Percentiles rank a stretch among this genome's conserved stretches.
Evolutionary conservation across 192 early-diverging fungal genomes (phyloP).

Genomic region (Gryganskiella cystojenkinii): DNA sequence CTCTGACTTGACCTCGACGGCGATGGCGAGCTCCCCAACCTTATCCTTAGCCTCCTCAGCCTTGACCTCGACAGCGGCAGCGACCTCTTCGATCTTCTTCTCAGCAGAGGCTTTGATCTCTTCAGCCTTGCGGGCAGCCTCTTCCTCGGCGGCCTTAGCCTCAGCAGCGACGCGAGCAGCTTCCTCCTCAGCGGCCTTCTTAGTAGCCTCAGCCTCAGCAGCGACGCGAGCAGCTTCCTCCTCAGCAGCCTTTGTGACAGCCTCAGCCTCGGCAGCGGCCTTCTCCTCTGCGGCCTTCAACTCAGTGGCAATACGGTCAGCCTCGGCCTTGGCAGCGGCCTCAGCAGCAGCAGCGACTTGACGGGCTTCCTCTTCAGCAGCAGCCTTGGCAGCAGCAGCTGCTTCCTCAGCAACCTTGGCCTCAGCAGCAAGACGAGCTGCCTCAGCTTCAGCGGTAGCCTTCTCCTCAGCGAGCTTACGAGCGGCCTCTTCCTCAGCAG

Average conservation of each 20-base stretch:
- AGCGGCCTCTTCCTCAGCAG: slow-evolving; percentile 8
- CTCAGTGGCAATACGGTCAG: slow-evolving; percentile 3
- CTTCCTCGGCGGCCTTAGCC: slow-evolving; percentile 16
- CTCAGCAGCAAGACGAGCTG: slow-evolving; percentile 16
- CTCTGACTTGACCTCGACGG: neutral
- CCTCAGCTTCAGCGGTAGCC: slow-evolving; percentile 21
- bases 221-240: neutral
- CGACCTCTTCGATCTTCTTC: neutral
- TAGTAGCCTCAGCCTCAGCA: no score
- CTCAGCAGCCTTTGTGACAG: neutral
- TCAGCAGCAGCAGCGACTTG: slow-evolving; percentile 12
- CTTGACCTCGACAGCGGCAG: neutral
- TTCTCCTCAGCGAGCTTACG: slow-evolving; percentile 14
- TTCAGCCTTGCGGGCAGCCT: slow-evolving; percentile 21
- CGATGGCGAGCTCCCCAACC: neutral
- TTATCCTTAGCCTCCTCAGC: slow-evolving; percentile 3
- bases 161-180: slow-evolving; percentile 21
- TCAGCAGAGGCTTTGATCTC: neutral
- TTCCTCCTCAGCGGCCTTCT: slow-evolving; percentile 10
- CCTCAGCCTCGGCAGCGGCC: slow-evolving; percentile 10
- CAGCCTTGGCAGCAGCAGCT: slow-evolving; percentile 18
- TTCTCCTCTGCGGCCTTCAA: slow-evolving; percentile 4
- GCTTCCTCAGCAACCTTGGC: slow-evolving; percentile 10
- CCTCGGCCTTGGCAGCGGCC: slow-evolving; percentile 4
- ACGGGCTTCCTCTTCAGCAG: slow-evolving; percentile 24